These are phyloP conservation scores for Cicer chorassanicum DNA, from an alignment of 306 rosid genomes.

Conservation along the genomic window DNA sequence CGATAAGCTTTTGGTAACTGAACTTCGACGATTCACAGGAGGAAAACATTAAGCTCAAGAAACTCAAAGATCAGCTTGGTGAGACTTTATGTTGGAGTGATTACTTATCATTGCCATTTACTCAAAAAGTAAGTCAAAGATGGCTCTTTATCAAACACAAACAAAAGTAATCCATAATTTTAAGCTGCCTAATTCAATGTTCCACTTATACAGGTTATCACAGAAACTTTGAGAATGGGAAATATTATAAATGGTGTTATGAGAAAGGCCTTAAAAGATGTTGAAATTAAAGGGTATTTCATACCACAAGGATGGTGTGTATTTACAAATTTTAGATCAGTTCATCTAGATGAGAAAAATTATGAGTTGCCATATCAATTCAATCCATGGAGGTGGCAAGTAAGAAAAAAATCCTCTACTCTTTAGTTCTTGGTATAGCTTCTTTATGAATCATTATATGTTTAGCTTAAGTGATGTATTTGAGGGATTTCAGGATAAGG, in stretches of 20 bases:
- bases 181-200: slow-evolving; percentile 3
- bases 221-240: slow-evolving; percentile 88
- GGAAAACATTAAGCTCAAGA: slow-evolving; percentile 78
- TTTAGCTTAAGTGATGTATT: slow-evolving; percentile 36
- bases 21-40: slow-evolving; percentile 59
- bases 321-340: slow-evolving; percentile 79
- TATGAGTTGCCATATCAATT: slow-evolving; percentile 79
- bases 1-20: slow-evolving; percentile 22
- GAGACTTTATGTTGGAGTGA: slow-evolving; percentile 80
- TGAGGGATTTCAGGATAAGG: slow-evolving; percentile 62
- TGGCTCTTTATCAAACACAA: slow-evolving; percentile 11
- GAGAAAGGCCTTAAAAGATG: slow-evolving; percentile 87
- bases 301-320: slow-evolving; percentile 94
- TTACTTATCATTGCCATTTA: slow-evolving; percentile 84
- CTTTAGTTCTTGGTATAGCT: neutral
- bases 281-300: slow-evolving; percentile 77
- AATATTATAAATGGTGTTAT: slow-evolving; percentile 82
- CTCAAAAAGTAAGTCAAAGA: slow-evolving; percentile 69
- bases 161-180: slow-evolving; percentile 8
- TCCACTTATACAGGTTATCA: slow-evolving; percentile 65
- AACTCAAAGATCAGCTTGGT: slow-evolving; percentile 66
- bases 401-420: slow-evolving; percentile 47
- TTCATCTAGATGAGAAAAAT: slow-evolving; percentile 84
- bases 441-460: neutral
- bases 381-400: slow-evolving; percentile 99